phyloP scores from a whole-genome alignment of 768 basidiomycete species.

The Phanerochaete carnosa region DNA sequence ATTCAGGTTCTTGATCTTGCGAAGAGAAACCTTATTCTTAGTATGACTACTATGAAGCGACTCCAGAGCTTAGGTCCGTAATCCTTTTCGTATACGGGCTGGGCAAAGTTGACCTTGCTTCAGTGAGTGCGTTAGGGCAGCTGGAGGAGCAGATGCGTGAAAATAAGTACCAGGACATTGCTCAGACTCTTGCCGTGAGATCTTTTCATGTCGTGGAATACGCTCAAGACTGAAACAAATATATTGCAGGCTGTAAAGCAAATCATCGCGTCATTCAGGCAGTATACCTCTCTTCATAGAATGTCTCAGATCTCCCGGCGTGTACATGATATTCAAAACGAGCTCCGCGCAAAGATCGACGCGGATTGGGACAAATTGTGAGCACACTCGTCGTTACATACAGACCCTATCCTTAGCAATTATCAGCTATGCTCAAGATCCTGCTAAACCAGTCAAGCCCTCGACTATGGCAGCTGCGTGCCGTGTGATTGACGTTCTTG shows the following conservation, averaged over 20 bases:
- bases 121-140: conserved; percentile 82
- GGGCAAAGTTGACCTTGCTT: not conserved
- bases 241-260: conserved; percentile 76
- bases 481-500: conserved; percentile 84
- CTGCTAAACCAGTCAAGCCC: conserved; percentile 57
- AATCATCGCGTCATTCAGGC: conserved; percentile 75
- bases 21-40: conserved; percentile 87
- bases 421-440: conserved; percentile 76
- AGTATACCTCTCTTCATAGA: conserved; percentile 70
- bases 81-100: not conserved
- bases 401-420: not conserved
- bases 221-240: not conserved
- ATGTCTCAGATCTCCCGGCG: conserved; percentile 77
- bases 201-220: not conserved
- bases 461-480: conserved; percentile 78
- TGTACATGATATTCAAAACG: conserved; percentile 80
- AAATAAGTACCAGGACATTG: conserved; percentile 78
- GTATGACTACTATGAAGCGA: conserved; percentile 87
- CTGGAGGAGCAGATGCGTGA: conserved; percentile 76
- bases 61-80: conserved; percentile 89
- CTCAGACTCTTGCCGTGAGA: conserved; percentile 72
- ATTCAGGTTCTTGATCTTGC: conserved; percentile 92
- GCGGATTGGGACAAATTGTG: conserved; percentile 92
- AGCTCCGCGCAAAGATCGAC: conserved; percentile 77
- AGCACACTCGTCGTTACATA: conserved; percentile 28